A percentile compares a stretch with the other conserved stretches of the same genome.
Conservation (phyloP, 2,329 filamentous ascomycete genomes). For the Clonostachys chloroleuca region DNA sequence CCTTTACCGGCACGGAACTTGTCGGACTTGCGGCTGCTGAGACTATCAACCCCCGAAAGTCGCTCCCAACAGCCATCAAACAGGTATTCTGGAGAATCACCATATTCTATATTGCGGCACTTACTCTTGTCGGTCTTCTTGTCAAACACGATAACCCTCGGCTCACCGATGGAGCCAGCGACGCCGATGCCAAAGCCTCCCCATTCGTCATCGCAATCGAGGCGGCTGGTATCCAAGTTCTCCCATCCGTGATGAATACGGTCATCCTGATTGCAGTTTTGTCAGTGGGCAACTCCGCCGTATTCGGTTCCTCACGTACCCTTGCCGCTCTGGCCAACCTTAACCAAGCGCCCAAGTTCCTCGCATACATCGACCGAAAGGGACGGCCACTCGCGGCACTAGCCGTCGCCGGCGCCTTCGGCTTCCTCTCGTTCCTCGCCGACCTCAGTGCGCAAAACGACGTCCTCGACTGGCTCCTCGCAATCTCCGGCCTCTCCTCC, state of each 20-base stretch:
- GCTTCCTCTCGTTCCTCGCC: conserved; percentile 75
- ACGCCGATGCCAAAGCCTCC: conserved; percentile 69
- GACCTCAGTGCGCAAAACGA: conserved; percentile 53
- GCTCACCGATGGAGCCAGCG: conserved; percentile 51
- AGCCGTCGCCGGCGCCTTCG: conserved; percentile 58
- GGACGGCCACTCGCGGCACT: conserved; percentile 79
- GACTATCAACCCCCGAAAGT: conserved; percentile 74
- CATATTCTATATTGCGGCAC: conserved; percentile 82
- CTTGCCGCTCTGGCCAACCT: conserved; percentile 87
- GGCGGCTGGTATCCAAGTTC: conserved; percentile 73
- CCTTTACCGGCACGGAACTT: conserved; percentile 72
- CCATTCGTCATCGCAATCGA: conserved; percentile 93
- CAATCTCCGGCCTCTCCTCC: conserved; percentile 67
- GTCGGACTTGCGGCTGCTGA: conserved; percentile 75
- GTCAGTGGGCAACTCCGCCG: conserved; percentile 85
- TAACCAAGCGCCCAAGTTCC: conserved; percentile 70
- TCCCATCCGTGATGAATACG: conserved; percentile 90
- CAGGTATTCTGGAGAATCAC: conserved; percentile 95
- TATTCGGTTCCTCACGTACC: conserved; percentile 88
- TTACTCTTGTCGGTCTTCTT: conserved; percentile 76
- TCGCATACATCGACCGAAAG: conserved; percentile 78
- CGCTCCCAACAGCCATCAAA: conserved; percentile 81
- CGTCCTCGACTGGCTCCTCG: conserved; percentile 77
- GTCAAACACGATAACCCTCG: conserved; percentile 67
- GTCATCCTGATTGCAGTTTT: conserved; percentile 89